phyloP scores from a whole-genome alignment of 306 rosid species.

The Lithocarpus polystachyus region DNA sequence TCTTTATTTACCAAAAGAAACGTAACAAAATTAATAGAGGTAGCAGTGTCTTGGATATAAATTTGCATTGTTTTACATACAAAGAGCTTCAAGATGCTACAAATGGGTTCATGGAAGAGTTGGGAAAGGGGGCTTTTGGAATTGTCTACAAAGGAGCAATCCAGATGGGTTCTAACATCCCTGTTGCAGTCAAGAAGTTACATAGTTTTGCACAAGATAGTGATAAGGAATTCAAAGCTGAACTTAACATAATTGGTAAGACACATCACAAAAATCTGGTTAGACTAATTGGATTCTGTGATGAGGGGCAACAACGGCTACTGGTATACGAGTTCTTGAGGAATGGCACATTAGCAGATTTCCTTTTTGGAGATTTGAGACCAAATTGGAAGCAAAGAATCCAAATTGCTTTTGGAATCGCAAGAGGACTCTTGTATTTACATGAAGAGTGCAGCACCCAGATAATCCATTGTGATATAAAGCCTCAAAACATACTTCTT shows the following conservation, averaged over 20 bases:
- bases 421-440: slow-evolving; percentile 27
- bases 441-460: slow-evolving; percentile 30
- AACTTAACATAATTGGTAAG: not conserved
- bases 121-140: not conserved
- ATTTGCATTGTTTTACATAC: slow-evolving; percentile 13
- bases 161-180: not conserved
- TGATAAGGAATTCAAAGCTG: slow-evolving; percentile 12
- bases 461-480: slow-evolving; percentile 32
- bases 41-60: not conserved
- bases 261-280: slow-evolving; percentile 25
- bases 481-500: slow-evolving; percentile 34
- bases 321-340: slow-evolving; percentile 24
- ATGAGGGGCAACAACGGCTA: not conserved
- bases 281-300: slow-evolving; percentile 22
- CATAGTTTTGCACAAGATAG: not conserved
- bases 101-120: not conserved
- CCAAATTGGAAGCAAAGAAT: slow-evolving; percentile 17
- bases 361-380: slow-evolving; percentile 24
- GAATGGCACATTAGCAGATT: slow-evolving; percentile 21
- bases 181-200: slow-evolving; percentile 25
- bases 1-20: slow-evolving; percentile 7
- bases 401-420: slow-evolving; percentile 27
- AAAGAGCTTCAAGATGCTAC: not conserved
- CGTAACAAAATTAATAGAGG: not conserved
- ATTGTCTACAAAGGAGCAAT: slow-evolving; percentile 2